Base-by-base conservation (phyloP, 2,329 filamentous ascomycete species). In the Monosporascus sp. region DNA sequence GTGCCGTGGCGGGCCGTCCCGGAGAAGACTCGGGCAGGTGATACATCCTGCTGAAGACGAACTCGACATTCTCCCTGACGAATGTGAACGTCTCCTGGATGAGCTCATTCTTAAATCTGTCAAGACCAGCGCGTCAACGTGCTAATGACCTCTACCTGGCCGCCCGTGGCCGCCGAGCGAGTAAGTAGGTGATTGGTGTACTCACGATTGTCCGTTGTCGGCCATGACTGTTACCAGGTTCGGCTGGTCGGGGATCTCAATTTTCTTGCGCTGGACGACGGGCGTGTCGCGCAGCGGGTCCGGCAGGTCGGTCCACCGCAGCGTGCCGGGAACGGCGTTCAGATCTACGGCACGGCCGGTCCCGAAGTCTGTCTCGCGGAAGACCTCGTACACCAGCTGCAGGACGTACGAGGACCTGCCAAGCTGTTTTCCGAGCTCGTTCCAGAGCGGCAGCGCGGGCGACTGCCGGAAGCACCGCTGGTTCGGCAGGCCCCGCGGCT, bases 281-380 rank as follows among this genome's bases (percentile, higher is more conserved):
- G 77, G 72, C n/a, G 73, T 70, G 14, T 71, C 72, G 24, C 72
- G 72, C 1, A 75, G 70, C 17, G 82, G 81, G 56, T 86, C 83
- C 1, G 84, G 83, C 45, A 85, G 73, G 58, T 86, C 83, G 6
- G 72, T 77, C 80, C 81, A 87, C 45, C 78, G 71, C 53, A 86
- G 64, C 3, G 77, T 74, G 19, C 79, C 81, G 0, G 70, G 69
- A 0, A 68, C 64, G 6, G 68, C 60, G 55, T 80, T 74, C 41
- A 78, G 71, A 40, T 78, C 71, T 52, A 65, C 56, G 2, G 64
- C 63, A 11, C 60, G 55, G 3, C 65, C 65, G 31, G 61, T 58
- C 20, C 75, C 75, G 60, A 83, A 76, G 55, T 81, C 74, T 4
- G 66, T 65, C 31, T 80, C 73, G 48, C 71, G 72, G 20, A 72